phyloP scores from a whole-genome alignment of 164 flowering plant genomes.

The Buxus sempervirens region DNA sequence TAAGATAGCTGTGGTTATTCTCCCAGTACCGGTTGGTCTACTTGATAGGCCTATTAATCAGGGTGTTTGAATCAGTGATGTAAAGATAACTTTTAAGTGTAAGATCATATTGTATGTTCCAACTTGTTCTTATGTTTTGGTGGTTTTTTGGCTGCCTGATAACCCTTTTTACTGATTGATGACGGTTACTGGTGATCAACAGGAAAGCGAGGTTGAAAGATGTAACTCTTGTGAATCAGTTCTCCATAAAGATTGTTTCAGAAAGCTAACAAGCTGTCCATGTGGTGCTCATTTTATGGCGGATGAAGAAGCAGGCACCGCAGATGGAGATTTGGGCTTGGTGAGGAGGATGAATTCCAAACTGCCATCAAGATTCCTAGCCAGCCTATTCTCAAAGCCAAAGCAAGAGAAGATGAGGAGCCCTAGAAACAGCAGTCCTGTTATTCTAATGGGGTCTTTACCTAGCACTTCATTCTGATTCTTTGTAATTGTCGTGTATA shows the following conservation, averaged over 20 bases:
- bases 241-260: slow-evolving; percentile 69
- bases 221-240: slow-evolving; percentile 61
- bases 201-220: slow-evolving; percentile 68
- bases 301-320: slow-evolving; percentile 7
- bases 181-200: slow-evolving; percentile 13
- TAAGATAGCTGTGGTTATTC: neutral
- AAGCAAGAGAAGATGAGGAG: slow-evolving; percentile 28
- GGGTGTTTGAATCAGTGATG: neutral
- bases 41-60: neutral
- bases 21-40: neutral
- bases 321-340: slow-evolving; percentile 23
- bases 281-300: slow-evolving; percentile 45
- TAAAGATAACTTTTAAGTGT: neutral
- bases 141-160: neutral
- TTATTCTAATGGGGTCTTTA: slow-evolving; percentile 80
- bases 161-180: neutral
- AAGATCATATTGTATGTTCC: neutral
- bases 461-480: slow-evolving; percentile 57
- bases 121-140: neutral
- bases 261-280: slow-evolving; percentile 49
- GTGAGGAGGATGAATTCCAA: slow-evolving; percentile 26
- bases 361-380: slow-evolving; percentile 41
- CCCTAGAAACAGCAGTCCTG: slow-evolving; percentile 35
- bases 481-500: slow-evolving; percentile 16
- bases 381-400: slow-evolving; percentile 51